Evolutionary conservation across 208 protist genomes (phyloP), one percentile per base, ranked within the genome.

Genomic region (Trypanosoma cruzi): DNA sequence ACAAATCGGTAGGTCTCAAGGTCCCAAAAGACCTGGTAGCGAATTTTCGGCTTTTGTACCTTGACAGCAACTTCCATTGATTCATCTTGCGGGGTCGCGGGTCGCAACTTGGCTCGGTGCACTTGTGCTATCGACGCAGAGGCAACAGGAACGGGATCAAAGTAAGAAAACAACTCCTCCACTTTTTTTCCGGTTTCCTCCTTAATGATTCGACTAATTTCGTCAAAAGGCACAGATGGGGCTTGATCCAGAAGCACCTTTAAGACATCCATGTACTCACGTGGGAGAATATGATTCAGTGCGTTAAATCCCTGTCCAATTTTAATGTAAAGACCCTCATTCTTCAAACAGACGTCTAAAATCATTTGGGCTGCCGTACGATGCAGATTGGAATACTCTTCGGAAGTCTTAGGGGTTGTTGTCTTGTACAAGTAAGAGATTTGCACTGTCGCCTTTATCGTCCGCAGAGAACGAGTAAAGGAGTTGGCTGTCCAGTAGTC

Each of bases 91-190:
- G 69, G 64, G 16, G 22, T 54, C 24, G 68, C 50, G 4, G 67
- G 67, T 2, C 76, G 75, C 40, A 97, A 55, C 71, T 79, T 70
- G 28, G 90, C 92, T 5, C 77, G 75, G 68, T 97, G 91, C 24
- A 98, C 95, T 80, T 99, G 97, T 29, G 98, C 98, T 36, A 99
- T 88, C 22, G 96, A 98, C 0, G 97, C 98, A 14, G 95, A 92
- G 6, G 95, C 96, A 16, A 98, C 84, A 13, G 98, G 96, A n/a
- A 62, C 60, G 22, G 79, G 69, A 37, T 98, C 87, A 66, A 99
- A 98, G 31, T 81, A 61, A 18, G 71, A 60, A 73, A 99, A 99
- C 7, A 96, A 22, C 29, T 95, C 83, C 14, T 88, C 77, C 16
- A 92, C 57, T 6, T 53, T 42, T 36, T 68, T 64, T 16, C 86